A percentile compares a stretch with the other conserved stretches of the same genome.
phyloP scores from a whole-genome alignment of 805 yeast species.

The Candida caryicola region DNA sequence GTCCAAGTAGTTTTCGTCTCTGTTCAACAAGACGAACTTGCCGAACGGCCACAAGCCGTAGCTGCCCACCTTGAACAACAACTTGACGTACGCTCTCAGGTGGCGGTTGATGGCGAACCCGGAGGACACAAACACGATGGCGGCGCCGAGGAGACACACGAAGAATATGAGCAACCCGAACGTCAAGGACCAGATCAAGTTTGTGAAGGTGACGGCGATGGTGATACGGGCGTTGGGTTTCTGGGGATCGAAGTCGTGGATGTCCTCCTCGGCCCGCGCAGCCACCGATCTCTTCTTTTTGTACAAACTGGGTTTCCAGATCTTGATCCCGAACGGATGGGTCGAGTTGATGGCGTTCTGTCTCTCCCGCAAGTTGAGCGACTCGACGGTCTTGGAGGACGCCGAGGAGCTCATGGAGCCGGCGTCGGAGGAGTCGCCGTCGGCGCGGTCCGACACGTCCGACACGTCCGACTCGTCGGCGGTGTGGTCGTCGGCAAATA shows the following conservation, averaged over 20 bases:
- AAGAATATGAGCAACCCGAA: constrained; percentile 64
- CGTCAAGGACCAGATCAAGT: constrained; percentile 68
- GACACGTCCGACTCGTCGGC: constrained; percentile 1
- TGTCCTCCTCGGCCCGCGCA: constrained; percentile 86
- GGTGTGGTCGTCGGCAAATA: constrained; percentile 2
- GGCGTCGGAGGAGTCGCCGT: constrained; percentile 18
- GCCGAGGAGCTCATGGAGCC: constrained; percentile 26
- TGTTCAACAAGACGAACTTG: constrained; percentile 71
- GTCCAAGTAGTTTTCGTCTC: constrained; percentile 73
- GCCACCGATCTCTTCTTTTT: constrained; percentile 92
- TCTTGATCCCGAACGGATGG: constrained; percentile 97
- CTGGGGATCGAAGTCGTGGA: constrained; percentile 65
- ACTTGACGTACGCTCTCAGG: constrained; percentile 59
- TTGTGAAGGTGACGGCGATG: constrained; percentile 63
- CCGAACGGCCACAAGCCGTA: constrained; percentile 88
- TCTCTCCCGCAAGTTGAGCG: constrained; percentile 84
- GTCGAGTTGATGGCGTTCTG: constrained; percentile 96
- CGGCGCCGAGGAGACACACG: constrained; percentile 50
- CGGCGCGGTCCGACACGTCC: constrained; percentile 24
- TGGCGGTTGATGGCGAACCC: constrained; percentile 43
- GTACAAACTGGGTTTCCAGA: constrained; percentile 97
- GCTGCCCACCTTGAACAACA: constrained; percentile 60
- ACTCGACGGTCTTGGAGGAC: constrained; percentile 59
- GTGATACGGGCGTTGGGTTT: constrained; percentile 50
- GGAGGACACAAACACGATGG: constrained; percentile 42